phyloP scores from a whole-genome alignment of 352 stramenopile genomes.

The Globisporangium acanthophoron region DNA sequence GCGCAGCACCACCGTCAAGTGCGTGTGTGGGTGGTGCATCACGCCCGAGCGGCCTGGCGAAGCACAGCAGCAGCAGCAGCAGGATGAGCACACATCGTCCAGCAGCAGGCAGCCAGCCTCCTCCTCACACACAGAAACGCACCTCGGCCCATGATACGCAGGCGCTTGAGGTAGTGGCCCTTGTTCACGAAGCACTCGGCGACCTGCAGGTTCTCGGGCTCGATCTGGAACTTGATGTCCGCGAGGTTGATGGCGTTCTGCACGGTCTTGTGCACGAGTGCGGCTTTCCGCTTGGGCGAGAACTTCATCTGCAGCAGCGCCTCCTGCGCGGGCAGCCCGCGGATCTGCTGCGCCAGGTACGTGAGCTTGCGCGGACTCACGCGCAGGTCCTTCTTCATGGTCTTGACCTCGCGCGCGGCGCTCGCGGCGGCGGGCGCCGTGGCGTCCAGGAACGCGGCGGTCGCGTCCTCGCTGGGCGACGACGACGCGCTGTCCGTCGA shows the following conservation, averaged over 20 bases:
- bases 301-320: constrained; percentile 86
- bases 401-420: constrained; percentile 60
- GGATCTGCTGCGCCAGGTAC: constrained; percentile 81
- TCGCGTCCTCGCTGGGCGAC: constrained; percentile 39
- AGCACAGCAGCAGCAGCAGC: constrained; percentile 4
- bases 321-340: constrained; percentile 64
- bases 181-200: constrained; percentile 86
- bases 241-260: constrained; percentile 86
- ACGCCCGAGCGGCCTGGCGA: constrained; percentile 64
- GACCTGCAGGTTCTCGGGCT: constrained; percentile 79
- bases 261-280: constrained; percentile 80
- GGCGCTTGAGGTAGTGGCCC: constrained; percentile 74
- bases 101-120: neutral
- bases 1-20: constrained; percentile 71
- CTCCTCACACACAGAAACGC: constrained; percentile 2
- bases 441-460: constrained; percentile 53
- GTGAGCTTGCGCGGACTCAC: constrained; percentile 77
- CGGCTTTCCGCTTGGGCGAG: constrained; percentile 80
- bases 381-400: constrained; percentile 79
- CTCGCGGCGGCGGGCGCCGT: constrained; percentile 46
- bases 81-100: neutral
- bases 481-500: constrained; percentile 8
- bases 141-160: constrained; percentile 84
- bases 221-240: constrained; percentile 87
- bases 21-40: constrained; percentile 79